Evolutionary conservation across 2,329 filamentous ascomycete species (phyloP).

Genomic region (Fusarium sp.): DNA sequence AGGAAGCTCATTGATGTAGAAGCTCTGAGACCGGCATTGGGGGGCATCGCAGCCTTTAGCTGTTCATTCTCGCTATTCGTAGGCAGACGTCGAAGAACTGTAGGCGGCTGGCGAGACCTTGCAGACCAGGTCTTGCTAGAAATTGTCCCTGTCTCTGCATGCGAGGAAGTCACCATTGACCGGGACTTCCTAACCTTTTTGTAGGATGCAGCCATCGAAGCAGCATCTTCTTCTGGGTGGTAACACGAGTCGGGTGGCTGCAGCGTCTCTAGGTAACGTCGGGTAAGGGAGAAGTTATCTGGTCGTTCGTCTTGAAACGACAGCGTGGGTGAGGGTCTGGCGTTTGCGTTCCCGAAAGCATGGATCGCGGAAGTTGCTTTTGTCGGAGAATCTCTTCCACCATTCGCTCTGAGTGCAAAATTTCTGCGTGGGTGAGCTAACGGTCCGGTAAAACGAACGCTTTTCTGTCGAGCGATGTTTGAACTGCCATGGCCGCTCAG

Average conservation of each 20-base stretch:
- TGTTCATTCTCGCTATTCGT: slow-evolving; percentile 44
- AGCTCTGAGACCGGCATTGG: slow-evolving; percentile 47
- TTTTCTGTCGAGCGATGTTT: slow-evolving; percentile 55
- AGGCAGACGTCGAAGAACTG: slow-evolving; percentile 4
- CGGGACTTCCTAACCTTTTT: slow-evolving; percentile 62
- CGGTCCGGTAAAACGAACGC: slow-evolving; percentile 62
- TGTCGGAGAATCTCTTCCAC: slow-evolving; percentile 31
- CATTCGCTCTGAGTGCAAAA: slow-evolving; percentile 43
- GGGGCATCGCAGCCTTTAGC: slow-evolving; percentile 3
- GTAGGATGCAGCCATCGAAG: slow-evolving; percentile 57
- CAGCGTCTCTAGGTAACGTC: slow-evolving; percentile 37
- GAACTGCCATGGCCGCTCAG: slow-evolving; percentile 31
- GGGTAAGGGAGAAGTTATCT: slow-evolving; percentile 29
- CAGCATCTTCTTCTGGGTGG: slow-evolving; percentile 57
- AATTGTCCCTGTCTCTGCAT: slow-evolving; percentile 6
- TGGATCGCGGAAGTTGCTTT: slow-evolving; percentile 4
- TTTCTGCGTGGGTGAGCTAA: slow-evolving; percentile 41
- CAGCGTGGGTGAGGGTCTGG: slow-evolving; percentile 25
- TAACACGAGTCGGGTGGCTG: slow-evolving; percentile 53
- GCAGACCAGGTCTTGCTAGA: slow-evolving; percentile 17
- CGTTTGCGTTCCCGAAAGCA: slow-evolving; percentile 15
- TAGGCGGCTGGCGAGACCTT: slow-evolving; percentile 5
- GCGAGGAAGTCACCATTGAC: slow-evolving; percentile 58
- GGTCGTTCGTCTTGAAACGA: slow-evolving; percentile 12
- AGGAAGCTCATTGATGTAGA: slow-evolving; percentile 67